A percentile compares a stretch with the other conserved stretches of the same genome.
Conservation (phyloP, 495 filamentous ascomycete species). For the Jackrogersella minutella region DNA sequence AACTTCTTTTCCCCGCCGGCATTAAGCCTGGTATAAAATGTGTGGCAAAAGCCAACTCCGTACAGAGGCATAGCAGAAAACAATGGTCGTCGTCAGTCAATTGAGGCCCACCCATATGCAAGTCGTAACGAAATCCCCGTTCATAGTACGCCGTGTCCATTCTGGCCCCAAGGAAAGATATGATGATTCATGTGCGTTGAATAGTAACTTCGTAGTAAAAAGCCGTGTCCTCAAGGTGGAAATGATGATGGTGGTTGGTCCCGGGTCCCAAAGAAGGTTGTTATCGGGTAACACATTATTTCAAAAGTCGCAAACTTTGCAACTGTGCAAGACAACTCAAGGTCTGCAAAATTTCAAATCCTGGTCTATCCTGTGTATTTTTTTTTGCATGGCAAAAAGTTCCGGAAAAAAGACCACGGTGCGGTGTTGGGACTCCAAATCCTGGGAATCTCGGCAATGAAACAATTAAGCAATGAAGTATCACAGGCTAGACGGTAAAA, state of each 20-base stretch:
- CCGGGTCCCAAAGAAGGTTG: slow-evolving; percentile 30
- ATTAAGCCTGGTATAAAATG: slow-evolving; percentile 40
- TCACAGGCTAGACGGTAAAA: slow-evolving; percentile 37
- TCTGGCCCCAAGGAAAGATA: slow-evolving; percentile 34
- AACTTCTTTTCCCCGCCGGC: slow-evolving; percentile 43
- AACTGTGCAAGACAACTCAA: slow-evolving; percentile 47
- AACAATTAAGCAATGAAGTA: slow-evolving; percentile 45
- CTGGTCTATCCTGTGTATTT: slow-evolving; percentile 49
- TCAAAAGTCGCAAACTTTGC: slow-evolving; percentile 58
- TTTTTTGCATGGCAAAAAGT: slow-evolving; percentile 46
- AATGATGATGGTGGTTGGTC: slow-evolving; percentile 30
- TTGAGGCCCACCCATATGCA: slow-evolving; percentile 46
- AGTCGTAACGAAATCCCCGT: slow-evolving; percentile 41
- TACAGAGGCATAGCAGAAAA: slow-evolving; percentile 42
- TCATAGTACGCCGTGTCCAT: slow-evolving; percentile 48
- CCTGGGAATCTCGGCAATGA: slow-evolving; percentile 46
- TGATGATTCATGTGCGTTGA: slow-evolving; percentile 39
- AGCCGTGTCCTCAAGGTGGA: slow-evolving; percentile 29
- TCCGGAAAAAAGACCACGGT: slow-evolving; percentile 37
- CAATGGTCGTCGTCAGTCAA: slow-evolving; percentile 44
- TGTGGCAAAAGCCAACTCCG: slow-evolving; percentile 41
- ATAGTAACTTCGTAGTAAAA: slow-evolving; percentile 30
- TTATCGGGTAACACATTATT: slow-evolving; percentile 45
- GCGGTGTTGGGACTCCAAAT: slow-evolving; percentile 43
- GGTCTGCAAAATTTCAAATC: slow-evolving; percentile 47